These are phyloP conservation scores for Crinitomyces ghanaensis DNA, from an alignment of 805 yeast genomes.

Conservation along the genomic window DNA sequence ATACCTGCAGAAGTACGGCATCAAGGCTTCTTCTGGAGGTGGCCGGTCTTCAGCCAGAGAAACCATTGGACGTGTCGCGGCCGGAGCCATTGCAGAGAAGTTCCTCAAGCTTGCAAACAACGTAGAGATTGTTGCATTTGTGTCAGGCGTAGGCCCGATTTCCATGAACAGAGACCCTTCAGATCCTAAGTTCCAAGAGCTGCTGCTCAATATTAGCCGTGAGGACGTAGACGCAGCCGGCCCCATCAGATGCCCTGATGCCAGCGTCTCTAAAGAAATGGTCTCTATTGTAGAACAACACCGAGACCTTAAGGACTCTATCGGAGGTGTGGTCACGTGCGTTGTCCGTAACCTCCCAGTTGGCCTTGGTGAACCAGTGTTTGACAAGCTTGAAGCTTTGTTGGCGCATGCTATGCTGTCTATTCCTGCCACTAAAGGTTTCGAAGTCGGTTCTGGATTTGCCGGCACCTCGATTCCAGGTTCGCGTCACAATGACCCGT, in stretches of 20 bases:
- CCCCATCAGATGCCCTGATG: constrained; percentile 90
- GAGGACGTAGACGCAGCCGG: constrained; percentile 79
- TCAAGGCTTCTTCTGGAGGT: constrained; percentile 92
- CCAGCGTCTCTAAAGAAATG: constrained; percentile 61
- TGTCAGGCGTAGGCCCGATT: constrained; percentile 78
- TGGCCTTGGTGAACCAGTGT: constrained; percentile 97
- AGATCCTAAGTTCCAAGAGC: constrained; percentile 50
- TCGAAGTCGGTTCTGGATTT: constrained; percentile 95
- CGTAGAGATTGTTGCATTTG: constrained; percentile 94
- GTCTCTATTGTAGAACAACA: constrained; percentile 74
- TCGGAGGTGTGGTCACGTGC: constrained; percentile 97
- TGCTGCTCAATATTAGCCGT: constrained; percentile 69
- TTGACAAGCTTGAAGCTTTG: constrained; percentile 90
- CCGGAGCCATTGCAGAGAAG: constrained; percentile 97
- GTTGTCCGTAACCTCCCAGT: constrained; percentile 87
- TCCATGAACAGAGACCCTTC: constrained; percentile 65
- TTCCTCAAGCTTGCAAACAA: constrained; percentile 61
- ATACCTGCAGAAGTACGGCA: constrained; percentile 79
- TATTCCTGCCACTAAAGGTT: constrained; percentile 95
- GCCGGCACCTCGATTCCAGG: constrained; percentile 84
- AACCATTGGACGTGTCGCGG: constrained; percentile 97
- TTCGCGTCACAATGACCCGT: constrained; percentile 87
- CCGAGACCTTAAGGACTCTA: constrained; percentile 80
- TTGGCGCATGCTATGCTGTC: constrained; percentile 98
- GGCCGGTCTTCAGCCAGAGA: constrained; percentile 97